Evolutionary conservation across 2,329 filamentous ascomycete genomes (phyloP).

Genomic region (Trichoderma atrobrunneum): DNA sequence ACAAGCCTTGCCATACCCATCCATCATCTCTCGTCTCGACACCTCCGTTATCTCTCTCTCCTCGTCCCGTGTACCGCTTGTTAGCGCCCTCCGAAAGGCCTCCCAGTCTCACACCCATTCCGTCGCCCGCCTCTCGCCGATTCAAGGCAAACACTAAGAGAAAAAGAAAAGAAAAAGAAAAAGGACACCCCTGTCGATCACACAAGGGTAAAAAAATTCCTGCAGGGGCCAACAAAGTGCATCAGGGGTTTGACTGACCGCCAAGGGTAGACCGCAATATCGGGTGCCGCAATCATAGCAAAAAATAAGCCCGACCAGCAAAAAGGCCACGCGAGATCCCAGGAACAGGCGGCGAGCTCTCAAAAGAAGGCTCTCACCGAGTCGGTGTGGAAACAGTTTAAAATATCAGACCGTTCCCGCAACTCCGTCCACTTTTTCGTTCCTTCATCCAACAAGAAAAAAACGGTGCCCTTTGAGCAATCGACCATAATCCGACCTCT

Average conservation of each 20-base stretch:
- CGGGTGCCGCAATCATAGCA: constrained; percentile 14
- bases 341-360: constrained; percentile 11
- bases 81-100: constrained; percentile 15
- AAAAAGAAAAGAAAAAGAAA: background rate
- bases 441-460: constrained; percentile 15
- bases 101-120: constrained; percentile 16
- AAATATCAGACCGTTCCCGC: constrained; percentile 19
- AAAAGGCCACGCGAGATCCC: constrained; percentile 19
- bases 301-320: constrained; percentile 17
- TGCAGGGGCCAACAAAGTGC: constrained; percentile 20
- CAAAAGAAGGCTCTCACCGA: constrained; percentile 11
- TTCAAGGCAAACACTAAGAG: constrained; percentile 12
- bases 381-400: constrained; percentile 19
- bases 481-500: constrained; percentile 7
- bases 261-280: constrained; percentile 23
- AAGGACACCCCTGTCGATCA: constrained; percentile 18
- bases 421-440: constrained; percentile 13
- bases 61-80: constrained; percentile 1
- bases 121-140: constrained; percentile 15
- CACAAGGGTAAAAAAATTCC: constrained; percentile 18
- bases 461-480: constrained; percentile 9
- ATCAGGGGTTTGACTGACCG: constrained; percentile 23
- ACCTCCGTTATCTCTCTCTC: constrained; percentile 3
- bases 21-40: background rate
- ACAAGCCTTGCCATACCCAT: background rate